phyloP scores from a whole-genome alignment of 2,329 filamentous ascomycete genomes.

The Cercospora zeina region DNA sequence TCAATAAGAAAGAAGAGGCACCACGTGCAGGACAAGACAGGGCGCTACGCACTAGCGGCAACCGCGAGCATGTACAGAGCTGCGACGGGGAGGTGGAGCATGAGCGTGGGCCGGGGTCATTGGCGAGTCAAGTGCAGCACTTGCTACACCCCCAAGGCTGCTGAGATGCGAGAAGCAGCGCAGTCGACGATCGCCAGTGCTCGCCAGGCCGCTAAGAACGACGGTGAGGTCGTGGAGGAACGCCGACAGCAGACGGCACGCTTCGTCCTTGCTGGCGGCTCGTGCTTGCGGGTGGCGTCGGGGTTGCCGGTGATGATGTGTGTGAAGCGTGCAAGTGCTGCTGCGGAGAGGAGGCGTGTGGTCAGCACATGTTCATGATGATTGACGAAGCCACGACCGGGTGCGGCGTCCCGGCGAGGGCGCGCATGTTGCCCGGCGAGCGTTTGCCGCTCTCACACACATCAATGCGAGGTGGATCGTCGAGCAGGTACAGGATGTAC shows the following conservation, averaged over 20 bases:
- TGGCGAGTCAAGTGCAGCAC: constrained; percentile 12
- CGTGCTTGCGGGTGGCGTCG: constrained; percentile 8
- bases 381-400: neutral
- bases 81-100: constrained; percentile 9
- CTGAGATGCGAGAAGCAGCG: constrained; percentile 9
- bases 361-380: too few relatives aligned
- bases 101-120: constrained; percentile 5
- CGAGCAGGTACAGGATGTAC: neutral
- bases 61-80: too few relatives aligned
- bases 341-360: too few relatives aligned
- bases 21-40: too few relatives aligned
- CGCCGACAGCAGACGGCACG: too few relatives aligned
- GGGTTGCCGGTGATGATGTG: constrained; percentile 7
- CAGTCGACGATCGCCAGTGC: constrained; percentile 16
- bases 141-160: too few relatives aligned
- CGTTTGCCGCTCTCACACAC: too few relatives aligned
- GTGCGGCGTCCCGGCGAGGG: too few relatives aligned
- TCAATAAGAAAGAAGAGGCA: constrained; percentile 19
- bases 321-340: too few relatives aligned
- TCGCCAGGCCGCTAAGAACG: constrained; percentile 13
- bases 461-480: neutral
- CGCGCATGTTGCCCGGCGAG: neutral
- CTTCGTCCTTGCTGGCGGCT: neutral
- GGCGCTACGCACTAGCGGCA: constrained; percentile 3
- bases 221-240: neutral